These are phyloP conservation scores for Ceratobasidium sp. DNA, from an alignment of 1,284 basidiomycete genomes.

Conservation along the genomic window DNA sequence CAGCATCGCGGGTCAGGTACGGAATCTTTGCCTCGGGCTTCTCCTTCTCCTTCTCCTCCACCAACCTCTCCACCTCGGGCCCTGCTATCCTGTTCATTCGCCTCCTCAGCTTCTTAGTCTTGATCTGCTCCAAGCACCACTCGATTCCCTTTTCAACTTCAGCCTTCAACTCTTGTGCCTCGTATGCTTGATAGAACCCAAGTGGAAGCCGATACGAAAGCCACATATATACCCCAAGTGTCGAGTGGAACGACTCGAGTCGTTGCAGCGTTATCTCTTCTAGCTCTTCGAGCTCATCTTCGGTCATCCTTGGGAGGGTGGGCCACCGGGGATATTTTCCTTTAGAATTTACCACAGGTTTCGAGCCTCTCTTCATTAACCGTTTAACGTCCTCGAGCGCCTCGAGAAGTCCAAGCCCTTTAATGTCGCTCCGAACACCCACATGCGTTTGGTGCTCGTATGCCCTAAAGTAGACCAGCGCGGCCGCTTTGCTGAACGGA, in stretches of 20 bases:
- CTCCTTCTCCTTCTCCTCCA: background rate
- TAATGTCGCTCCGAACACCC: constrained; percentile 58
- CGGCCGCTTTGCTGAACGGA: constrained; percentile 57
- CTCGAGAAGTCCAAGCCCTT: constrained; percentile 61
- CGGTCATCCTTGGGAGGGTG: constrained; percentile 40
- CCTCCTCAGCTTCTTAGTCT: constrained; percentile 7
- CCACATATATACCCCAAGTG: constrained; percentile 91
- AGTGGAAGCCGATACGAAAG: constrained; percentile 83
- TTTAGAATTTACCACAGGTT: background rate
- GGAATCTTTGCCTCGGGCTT: constrained; percentile 10
- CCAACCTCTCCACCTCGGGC: background rate
- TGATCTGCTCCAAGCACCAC: constrained; percentile 65
- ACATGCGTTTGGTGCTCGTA: constrained; percentile 61
- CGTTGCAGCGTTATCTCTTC: constrained; percentile 59
- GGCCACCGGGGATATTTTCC: constrained; percentile 13
- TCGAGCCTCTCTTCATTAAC: constrained; percentile 53
- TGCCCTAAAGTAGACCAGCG: constrained; percentile 57
- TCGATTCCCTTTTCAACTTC: constrained; percentile 80
- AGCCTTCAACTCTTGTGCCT: constrained; percentile 71
- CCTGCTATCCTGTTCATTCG: background rate
- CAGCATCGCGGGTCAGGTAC: constrained; percentile 31
- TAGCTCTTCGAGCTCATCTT: constrained; percentile 53
- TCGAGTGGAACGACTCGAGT: constrained; percentile 88
- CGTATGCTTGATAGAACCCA: constrained; percentile 73
- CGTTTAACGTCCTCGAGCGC: constrained; percentile 64